phyloP scores from a whole-genome alignment of 257 asterid species.

The Solanum bukasovii region DNA sequence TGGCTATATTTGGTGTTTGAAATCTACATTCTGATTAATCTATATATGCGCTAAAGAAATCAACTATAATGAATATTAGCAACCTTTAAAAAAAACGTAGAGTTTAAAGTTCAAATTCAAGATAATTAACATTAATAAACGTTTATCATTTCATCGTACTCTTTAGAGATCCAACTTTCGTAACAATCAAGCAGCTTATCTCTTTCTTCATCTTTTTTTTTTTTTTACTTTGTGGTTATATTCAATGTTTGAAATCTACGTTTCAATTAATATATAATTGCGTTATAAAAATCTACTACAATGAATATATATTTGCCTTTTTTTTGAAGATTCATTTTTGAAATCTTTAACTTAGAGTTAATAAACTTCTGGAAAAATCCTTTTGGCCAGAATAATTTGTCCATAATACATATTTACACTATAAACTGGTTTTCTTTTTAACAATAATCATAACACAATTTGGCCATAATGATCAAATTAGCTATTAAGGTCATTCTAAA shows the following conservation, averaged over 20 bases:
- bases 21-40: not conserved
- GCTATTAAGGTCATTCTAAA: not conserved
- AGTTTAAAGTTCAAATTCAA: not conserved
- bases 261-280: not conserved
- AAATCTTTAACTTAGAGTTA: not conserved
- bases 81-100: fast-evolving
- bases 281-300: no score
- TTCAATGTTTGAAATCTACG: not conserved
- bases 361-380: not conserved
- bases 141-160: not conserved
- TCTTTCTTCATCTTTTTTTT: not conserved
- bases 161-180: not conserved
- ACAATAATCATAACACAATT: no score
- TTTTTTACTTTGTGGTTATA: not conserved
- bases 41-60: not conserved
- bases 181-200: not conserved
- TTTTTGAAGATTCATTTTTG: not conserved
- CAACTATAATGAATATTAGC: not conserved
- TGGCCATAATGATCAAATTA: no score
- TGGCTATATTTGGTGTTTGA: not conserved
- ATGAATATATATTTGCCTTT: not conserved
- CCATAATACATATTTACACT: no score
- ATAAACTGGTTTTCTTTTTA: no score
- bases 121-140: not conserved
- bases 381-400: no score